phyloP scores from a whole-genome alignment of 1,139 yeast species.

The Citeromyces hawaiiensis region DNA sequence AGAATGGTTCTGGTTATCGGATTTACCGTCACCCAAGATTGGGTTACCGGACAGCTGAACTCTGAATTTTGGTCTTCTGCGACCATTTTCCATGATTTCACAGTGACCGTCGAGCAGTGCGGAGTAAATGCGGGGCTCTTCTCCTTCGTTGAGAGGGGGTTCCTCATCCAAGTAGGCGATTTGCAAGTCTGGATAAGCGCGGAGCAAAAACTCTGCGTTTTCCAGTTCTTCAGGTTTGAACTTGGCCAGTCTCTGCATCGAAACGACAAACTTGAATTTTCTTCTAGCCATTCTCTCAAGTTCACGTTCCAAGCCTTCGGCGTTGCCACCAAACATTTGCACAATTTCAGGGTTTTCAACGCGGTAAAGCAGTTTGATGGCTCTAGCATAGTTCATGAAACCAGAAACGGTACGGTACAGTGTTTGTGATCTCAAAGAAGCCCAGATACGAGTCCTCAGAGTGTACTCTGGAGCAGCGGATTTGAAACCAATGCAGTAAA shows the following conservation, averaged over 20 bases:
- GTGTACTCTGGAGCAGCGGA: constrained; percentile 46
- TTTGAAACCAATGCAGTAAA: constrained; percentile 59
- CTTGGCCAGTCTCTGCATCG: constrained; percentile 56
- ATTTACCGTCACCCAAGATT: constrained; percentile 79
- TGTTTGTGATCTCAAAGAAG: constrained; percentile 68
- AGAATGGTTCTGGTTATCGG: constrained; percentile 76
- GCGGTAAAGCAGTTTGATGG: constrained; percentile 50
- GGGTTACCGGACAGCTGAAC: constrained; percentile 74
- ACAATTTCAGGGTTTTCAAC: constrained; percentile 46
- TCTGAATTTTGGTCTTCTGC: constrained; percentile 68
- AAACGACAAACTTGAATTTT: constrained; percentile 56
- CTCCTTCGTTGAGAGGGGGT: constrained; percentile 23
- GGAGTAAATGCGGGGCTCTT: constrained; percentile 52
- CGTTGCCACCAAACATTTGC: constrained; percentile 72
- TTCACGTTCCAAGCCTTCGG: constrained; percentile 88
- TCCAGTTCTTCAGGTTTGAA: constrained; percentile 92
- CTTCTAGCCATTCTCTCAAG: constrained; percentile 62
- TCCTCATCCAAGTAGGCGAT: constrained; percentile 68
- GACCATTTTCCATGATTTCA: constrained; percentile 93
- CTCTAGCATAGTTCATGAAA: constrained; percentile 55
- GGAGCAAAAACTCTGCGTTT: constrained; percentile 92
- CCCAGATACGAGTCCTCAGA: constrained; percentile 69
- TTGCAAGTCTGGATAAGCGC: constrained; percentile 98
- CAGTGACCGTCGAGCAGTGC: constrained; percentile 98
- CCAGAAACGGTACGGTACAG: constrained; percentile 73